Conservation (phyloP, 2,329 filamentous ascomycete genomes). For the Pseudogymnoascus sp. region DNA sequence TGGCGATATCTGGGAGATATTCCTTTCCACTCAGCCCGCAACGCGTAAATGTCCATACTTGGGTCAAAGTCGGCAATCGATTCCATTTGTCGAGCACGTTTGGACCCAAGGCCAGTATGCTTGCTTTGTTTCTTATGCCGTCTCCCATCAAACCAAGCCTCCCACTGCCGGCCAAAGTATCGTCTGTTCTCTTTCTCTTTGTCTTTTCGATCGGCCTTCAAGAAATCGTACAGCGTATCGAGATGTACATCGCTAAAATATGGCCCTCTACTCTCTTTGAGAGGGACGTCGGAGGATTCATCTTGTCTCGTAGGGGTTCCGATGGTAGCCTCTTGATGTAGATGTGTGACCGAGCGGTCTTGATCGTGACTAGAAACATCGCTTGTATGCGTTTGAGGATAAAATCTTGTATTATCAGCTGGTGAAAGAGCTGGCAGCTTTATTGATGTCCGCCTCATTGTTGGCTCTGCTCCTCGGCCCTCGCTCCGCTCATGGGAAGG, state of each 20-base stretch:
- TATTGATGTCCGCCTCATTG: not conserved
- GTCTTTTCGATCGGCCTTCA: not conserved
- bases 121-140: not conserved
- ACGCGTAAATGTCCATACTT: not conserved
- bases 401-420: not conserved
- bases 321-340: not conserved
- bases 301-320: not conserved
- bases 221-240: not conserved
- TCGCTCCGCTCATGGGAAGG: not conserved
- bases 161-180: not conserved
- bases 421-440: not conserved
- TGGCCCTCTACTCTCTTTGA: not conserved
- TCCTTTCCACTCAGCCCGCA: not conserved
- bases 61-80: slow-evolving; percentile 1
- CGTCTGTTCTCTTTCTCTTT: not conserved
- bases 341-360: not conserved
- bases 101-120: not conserved
- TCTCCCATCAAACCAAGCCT: not conserved
- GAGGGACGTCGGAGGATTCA: not conserved
- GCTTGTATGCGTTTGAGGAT: not conserved
- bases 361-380: not conserved
- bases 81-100: not conserved
- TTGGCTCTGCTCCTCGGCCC: not conserved
- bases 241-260: not conserved
- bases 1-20: not conserved